These are phyloP conservation scores for Chytridium lagenaria DNA, from an alignment of 371 early-diverging fungal genomes.

Conservation along the genomic window DNA sequence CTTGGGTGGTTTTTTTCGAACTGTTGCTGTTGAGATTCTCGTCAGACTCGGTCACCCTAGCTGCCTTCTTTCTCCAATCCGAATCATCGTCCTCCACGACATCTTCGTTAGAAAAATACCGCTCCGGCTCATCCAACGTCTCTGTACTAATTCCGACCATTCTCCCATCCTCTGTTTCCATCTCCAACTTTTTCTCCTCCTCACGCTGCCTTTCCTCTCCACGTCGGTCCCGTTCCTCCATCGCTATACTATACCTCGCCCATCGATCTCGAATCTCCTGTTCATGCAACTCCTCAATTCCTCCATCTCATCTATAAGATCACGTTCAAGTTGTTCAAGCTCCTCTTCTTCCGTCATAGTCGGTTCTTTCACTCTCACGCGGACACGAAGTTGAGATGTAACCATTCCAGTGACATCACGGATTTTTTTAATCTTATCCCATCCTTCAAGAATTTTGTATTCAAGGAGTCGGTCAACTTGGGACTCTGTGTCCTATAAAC, in stretches of 20 bases:
- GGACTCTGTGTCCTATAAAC: constrained; percentile 47
- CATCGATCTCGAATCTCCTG: constrained; percentile 24
- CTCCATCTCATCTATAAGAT: constrained; percentile 39
- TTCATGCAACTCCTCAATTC: constrained; percentile 43
- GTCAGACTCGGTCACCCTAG: background rate
- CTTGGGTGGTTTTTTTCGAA: background rate
- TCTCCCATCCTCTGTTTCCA: background rate
- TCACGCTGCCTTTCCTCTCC: background rate
- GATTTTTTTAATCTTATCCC: constrained; percentile 47
- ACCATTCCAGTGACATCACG: constrained; percentile 34
- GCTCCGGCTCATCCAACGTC: background rate
- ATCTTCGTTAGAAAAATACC: constrained; percentile 12
- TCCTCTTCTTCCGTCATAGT: constrained; percentile 31
- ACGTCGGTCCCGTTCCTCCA: constrained; percentile 30
- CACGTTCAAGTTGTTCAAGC: constrained; percentile 21
- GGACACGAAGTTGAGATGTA: constrained; percentile 32
- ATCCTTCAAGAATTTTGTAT: constrained; percentile 51
- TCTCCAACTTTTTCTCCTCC: constrained; percentile 14
- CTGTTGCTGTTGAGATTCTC: background rate
- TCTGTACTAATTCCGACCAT: background rate
- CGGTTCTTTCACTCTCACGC: constrained; percentile 22
- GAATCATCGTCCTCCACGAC: background rate
- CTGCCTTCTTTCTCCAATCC: constrained; percentile 2
- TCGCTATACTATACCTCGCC: constrained; percentile 21
- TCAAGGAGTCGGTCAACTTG: constrained; percentile 53